phyloP scores from a whole-genome alignment of 1,284 basidiomycete genomes.

The Cutaneotrichosporon sp. region DNA sequence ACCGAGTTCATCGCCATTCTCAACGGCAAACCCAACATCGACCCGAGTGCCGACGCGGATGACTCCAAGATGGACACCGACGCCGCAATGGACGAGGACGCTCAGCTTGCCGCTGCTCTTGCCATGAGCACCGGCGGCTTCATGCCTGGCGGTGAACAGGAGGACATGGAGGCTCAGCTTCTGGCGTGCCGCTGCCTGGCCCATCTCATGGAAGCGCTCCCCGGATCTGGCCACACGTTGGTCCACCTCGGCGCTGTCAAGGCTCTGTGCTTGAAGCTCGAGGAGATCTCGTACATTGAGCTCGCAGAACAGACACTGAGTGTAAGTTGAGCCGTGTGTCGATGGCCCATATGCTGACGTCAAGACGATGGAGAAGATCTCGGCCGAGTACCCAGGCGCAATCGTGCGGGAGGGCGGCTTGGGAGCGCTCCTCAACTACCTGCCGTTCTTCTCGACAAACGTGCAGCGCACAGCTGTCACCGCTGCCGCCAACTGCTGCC shows the following conservation, averaged over 20 bases:
- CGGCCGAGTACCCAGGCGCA: slow-evolving; percentile 89
- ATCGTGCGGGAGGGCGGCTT: slow-evolving; percentile 93
- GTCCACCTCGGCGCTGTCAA: slow-evolving; percentile 94
- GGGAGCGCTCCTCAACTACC: slow-evolving; percentile 83
- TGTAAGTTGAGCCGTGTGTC: slow-evolving; percentile 69
- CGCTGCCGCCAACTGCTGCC: slow-evolving; percentile 92
- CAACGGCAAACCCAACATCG: slow-evolving; percentile 65
- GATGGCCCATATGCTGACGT: slow-evolving; percentile 24
- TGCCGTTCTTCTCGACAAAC: slow-evolving; percentile 96
- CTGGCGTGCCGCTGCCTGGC: slow-evolving; percentile 92
- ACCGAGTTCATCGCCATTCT: slow-evolving; percentile 90
- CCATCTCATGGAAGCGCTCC: slow-evolving; percentile 94
- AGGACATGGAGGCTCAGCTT: slow-evolving; percentile 82
- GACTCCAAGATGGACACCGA: slow-evolving; percentile 50
- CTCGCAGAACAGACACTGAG: slow-evolving; percentile 93
- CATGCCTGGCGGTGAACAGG: slow-evolving; percentile 40
- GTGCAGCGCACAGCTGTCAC: slow-evolving; percentile 95
- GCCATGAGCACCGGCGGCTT: slow-evolving; percentile 57
- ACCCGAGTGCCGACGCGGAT: slow-evolving; percentile 37
- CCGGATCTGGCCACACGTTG: slow-evolving; percentile 88
- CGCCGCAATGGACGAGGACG: slow-evolving; percentile 67
- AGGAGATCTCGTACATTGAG: slow-evolving; percentile 95
- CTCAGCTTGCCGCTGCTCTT: slow-evolving; percentile 77
- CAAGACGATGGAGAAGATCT: slow-evolving; percentile 95
- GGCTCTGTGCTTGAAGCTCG: slow-evolving; percentile 89